These are phyloP conservation scores for Malassezia psittaci DNA, from an alignment of 1,284 basidiomycete genomes.

Conservation along the genomic window DNA sequence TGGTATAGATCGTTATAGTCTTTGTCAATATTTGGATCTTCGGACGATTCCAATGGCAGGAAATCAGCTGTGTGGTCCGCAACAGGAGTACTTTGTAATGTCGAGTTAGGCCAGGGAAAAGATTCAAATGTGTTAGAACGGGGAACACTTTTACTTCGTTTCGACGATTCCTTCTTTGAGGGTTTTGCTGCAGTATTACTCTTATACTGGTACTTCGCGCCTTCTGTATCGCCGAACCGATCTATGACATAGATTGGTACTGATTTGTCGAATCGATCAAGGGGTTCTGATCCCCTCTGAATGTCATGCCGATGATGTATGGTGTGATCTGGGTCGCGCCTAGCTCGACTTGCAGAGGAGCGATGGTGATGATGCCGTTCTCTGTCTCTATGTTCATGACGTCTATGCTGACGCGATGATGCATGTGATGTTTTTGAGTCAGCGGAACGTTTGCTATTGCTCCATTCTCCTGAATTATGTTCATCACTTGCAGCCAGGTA, in stretches of 20 bases:
- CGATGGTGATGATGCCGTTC: background rate
- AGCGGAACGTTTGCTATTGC: no score
- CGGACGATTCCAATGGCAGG: background rate
- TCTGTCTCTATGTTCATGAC: background rate
- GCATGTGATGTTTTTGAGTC: background rate
- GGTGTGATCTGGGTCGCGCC: background rate
- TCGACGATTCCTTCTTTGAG: no score
- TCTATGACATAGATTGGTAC: conserved; percentile 6
- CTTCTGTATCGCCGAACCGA: conserved; percentile 1
- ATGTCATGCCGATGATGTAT: background rate
- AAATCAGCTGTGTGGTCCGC: background rate
- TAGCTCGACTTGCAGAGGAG: no score
- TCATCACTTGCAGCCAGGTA: no score
- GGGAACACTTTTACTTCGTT: no score
- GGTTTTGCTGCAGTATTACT: background rate
- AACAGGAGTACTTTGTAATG: no score
- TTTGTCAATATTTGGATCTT: background rate
- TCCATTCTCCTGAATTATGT: no score
- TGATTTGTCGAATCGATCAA: background rate
- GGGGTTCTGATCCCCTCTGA: background rate
- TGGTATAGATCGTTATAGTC: background rate
- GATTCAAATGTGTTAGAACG: no score
- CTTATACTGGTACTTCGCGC: conserved; percentile 5
- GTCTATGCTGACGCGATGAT: background rate
- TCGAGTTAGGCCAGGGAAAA: no score